Evolutionary conservation across 2,329 filamentous ascomycete genomes (phyloP).

Genomic region (Bretziella fagacearum): DNA sequence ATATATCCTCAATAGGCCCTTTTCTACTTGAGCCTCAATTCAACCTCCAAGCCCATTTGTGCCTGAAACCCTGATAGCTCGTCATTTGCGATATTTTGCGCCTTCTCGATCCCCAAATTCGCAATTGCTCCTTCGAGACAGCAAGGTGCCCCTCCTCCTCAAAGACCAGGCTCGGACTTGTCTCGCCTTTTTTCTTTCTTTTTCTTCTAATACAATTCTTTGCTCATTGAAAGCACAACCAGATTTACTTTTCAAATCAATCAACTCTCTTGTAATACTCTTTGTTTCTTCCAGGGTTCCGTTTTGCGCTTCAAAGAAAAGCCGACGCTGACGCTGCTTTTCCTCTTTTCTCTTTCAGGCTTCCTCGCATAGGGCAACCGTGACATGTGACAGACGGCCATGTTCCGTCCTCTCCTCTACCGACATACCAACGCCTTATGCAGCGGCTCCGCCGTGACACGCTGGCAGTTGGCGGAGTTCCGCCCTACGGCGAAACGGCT

Average conservation of each 20-base stretch:
- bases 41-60: background rate
- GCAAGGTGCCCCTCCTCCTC: background rate
- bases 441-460: slow-evolving; percentile 2
- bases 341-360: background rate
- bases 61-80: background rate
- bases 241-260: background rate
- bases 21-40: background rate
- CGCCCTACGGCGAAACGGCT: slow-evolving; percentile 2
- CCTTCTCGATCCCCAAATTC: background rate
- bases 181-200: slow-evolving; percentile 8
- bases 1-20: background rate
- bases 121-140: background rate
- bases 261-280: too few relatives aligned
- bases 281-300: background rate
- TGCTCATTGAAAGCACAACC: background rate
- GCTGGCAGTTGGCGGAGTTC: slow-evolving; percentile 5
- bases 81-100: background rate
- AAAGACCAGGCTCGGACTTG: slow-evolving; percentile 8
- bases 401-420: slow-evolving; percentile 13
- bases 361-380: background rate
- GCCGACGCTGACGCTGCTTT: background rate
- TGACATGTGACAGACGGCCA: slow-evolving; percentile 6
- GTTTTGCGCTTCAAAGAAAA: background rate
- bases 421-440: slow-evolving; percentile 8
- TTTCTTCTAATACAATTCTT: background rate